These are phyloP conservation scores for Calonectria leucothoes DNA, from an alignment of 2,329 filamentous ascomycete genomes.

Conservation along the genomic window DNA sequence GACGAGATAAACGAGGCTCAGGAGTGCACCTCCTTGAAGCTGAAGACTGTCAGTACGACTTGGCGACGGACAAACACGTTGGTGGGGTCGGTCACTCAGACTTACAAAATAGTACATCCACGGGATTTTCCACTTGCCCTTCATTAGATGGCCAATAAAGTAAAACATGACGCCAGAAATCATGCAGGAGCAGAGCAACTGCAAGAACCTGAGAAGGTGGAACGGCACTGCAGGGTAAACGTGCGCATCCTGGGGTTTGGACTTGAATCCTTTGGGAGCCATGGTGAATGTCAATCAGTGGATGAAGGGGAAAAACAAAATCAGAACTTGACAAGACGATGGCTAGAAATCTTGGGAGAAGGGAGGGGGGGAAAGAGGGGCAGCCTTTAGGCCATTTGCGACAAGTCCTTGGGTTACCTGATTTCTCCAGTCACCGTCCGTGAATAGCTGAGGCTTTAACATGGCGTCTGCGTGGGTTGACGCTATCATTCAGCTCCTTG, in stretches of 20 bases:
- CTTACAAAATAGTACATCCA: conserved; percentile 5
- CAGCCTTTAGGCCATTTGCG: neutral
- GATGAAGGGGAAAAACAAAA: no score
- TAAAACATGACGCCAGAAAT: neutral
- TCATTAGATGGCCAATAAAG: neutral
- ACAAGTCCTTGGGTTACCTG: neutral
- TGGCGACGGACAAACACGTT: neutral
- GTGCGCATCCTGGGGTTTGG: neutral
- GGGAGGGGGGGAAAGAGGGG: neutral
- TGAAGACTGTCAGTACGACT: neutral
- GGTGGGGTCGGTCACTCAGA: neutral
- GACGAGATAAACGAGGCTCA: neutral
- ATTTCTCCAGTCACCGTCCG: neutral
- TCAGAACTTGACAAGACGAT: neutral
- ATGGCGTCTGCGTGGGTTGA: neutral
- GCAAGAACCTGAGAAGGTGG: neutral
- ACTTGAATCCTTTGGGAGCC: neutral
- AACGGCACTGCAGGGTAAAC: neutral
- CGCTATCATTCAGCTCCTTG: neutral
- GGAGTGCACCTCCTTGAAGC: neutral
- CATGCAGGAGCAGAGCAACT: neutral
- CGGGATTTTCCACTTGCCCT: neutral
- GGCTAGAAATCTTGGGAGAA: no score
- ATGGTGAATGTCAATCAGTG: neutral
- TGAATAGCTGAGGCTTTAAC: neutral